Base-by-base conservation (phyloP, 2,329 filamentous ascomycete species). In the Clonostachys chloroleuca region DNA sequence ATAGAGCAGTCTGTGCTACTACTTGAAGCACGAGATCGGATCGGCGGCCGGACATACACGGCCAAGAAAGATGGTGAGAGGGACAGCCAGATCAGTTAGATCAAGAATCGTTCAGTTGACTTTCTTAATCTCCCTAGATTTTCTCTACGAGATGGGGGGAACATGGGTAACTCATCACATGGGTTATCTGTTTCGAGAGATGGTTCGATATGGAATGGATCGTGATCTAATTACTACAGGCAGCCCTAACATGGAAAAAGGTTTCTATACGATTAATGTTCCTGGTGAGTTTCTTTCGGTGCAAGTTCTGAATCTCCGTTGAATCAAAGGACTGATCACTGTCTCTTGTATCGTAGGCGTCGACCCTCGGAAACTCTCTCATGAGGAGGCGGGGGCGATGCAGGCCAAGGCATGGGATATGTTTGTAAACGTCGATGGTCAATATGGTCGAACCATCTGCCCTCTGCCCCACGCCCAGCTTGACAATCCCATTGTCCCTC, bases 81-180 rank as follows among this genome's bases (percentile, higher is more conserved):
- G 51, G 4, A 47, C 51, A 44, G 20, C 20, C 8, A 24, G 3
- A 24, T 24, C 20, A 24, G 3, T 24, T 3, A 24, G 8, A 8
- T 24, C 20, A 24, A 24, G 20, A 24, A 24, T 24, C 20, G 20
- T 8, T 24, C 2, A 24, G 20, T 24, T 20, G 18, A 20, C 18
- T 24, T 24, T 24, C 3, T 5, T 24, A 8, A 24, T 24, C 8
- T 24, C 20, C 6, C 17, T 59, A 20, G 67, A 61, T 1, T 64
- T 65, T 12, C 53, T 59, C 0, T 70, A 62, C 43, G 68, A 72
- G 45, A 67, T 72, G 65, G 69, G 69, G 1, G 69, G 69, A 0
- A 70, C 67, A 2, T 73, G 67, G 67, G 59, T 72, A 3, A 63
- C 64, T 10, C 67, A 66, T 58, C 53, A 54, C 37, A 64, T 66